A percentile compares a stretch with the other conserved stretches of the same genome.
Evolutionary conservation across 208 protist species (phyloP).

Genomic region (Acanthamoeba healyi): DNA sequence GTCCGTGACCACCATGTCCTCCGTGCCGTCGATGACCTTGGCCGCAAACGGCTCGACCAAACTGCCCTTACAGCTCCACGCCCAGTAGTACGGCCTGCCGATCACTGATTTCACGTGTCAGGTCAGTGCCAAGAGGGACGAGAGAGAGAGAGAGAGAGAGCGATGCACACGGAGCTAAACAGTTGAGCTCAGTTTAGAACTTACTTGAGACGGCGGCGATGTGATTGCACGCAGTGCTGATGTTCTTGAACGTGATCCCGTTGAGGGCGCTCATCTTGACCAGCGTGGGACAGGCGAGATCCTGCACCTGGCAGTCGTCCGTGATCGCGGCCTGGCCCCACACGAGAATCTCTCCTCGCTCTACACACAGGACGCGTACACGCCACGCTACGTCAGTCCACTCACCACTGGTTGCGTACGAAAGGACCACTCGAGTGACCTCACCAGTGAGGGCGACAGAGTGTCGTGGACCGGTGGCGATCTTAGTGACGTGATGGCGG

Average conservation of each 20-base stretch:
- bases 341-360: slow-evolving; percentile 23
- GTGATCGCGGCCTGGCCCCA: slow-evolving; percentile 28
- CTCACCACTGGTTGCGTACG: neutral
- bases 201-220: slow-evolving; percentile 39
- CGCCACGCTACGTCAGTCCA: neutral
- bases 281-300: neutral
- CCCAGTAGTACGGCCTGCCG: slow-evolving; percentile 31
- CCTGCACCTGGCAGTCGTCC: slow-evolving; percentile 20
- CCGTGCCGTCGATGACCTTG: slow-evolving; percentile 5
- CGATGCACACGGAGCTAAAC: no score
- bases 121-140: neutral
- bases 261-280: neutral
- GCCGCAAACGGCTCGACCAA: neutral
- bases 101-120: neutral
- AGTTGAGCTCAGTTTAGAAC: no score
- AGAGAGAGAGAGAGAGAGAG: neutral
- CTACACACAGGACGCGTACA: neutral
- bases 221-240: neutral
- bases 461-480: slow-evolving; percentile 27
- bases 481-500: slow-evolving; percentile 14
- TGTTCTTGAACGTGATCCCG: slow-evolving; percentile 34
- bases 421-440: neutral
- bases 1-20: slow-evolving; percentile 32
- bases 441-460: slow-evolving; percentile 2
- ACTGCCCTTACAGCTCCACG: slow-evolving; percentile 15